Evolutionary conservation across 2,329 filamentous ascomycete genomes (phyloP).

Genomic region (Aspergillus sp.): DNA sequence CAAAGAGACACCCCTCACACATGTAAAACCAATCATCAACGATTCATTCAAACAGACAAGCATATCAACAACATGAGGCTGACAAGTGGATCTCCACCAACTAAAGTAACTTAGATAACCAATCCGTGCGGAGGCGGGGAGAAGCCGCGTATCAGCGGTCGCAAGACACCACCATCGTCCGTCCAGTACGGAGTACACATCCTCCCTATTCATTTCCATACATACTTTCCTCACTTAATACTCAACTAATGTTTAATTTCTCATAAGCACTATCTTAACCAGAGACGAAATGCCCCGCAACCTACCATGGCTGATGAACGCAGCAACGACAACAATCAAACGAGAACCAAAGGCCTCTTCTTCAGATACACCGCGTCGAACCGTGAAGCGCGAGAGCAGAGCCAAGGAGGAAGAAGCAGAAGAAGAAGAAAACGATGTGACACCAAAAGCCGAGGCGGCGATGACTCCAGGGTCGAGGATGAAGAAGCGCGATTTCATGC

Average conservation of each 20-base stretch:
- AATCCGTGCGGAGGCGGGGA: conserved; percentile 1
- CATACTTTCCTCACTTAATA: neutral
- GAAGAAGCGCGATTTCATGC: conserved; percentile 31
- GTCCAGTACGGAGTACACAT: no score
- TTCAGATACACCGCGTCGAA: conserved; percentile 23
- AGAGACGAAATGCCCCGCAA: conserved; percentile 44
- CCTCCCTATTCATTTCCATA: neutral
- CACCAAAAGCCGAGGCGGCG: conserved; percentile 10
- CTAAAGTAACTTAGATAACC: neutral
- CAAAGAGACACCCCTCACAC: no score
- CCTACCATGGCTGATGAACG: conserved; percentile 47
- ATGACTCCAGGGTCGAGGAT: neutral
- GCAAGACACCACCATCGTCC: neutral
- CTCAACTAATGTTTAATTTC: neutral
- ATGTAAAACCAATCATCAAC: no score
- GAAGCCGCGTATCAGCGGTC: conserved; percentile 1
- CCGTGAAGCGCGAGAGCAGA: conserved; percentile 18
- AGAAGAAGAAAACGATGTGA: conserved; percentile 13
- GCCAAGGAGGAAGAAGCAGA: conserved; percentile 2
- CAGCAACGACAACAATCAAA: conserved; percentile 1
- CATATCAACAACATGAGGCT: no score
- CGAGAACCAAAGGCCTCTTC: conserved; percentile 14
- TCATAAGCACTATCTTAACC: neutral
- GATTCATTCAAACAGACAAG: no score
- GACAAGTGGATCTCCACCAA: no score